Evolutionary conservation across 2,329 filamentous ascomycete species (phyloP).

Genomic region (Fusarium papillatum): DNA sequence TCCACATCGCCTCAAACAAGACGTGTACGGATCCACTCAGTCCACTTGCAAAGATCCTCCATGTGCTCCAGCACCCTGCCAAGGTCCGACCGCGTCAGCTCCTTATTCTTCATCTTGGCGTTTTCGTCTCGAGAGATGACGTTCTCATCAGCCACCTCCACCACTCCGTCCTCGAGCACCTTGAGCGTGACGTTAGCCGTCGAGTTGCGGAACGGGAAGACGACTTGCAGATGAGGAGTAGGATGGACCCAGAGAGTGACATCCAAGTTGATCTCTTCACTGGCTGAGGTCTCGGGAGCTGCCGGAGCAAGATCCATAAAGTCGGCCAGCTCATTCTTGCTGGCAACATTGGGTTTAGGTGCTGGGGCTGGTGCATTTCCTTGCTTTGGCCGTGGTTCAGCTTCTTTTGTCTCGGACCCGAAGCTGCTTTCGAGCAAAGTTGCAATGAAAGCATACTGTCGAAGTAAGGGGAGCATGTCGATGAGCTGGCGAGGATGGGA

Average conservation of each 20-base stretch:
- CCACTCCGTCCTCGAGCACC: constrained; percentile 70
- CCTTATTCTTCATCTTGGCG: constrained; percentile 50
- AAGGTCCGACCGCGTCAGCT: constrained; percentile 57
- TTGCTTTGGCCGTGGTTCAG: constrained; percentile 18
- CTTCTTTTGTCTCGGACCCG: constrained; percentile 50
- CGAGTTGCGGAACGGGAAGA: constrained; percentile 64
- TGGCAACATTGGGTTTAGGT: constrained; percentile 41
- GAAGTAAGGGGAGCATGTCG: constrained; percentile 78
- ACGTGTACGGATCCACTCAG: constrained; percentile 63
- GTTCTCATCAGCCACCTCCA: constrained; percentile 72
- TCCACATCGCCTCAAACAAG: constrained; percentile 36
- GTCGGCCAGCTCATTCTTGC: constrained; percentile 48
- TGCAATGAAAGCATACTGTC: constrained; percentile 82
- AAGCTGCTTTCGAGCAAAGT: constrained; percentile 75
- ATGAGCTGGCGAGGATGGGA: constrained; percentile 83
- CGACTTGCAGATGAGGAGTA: constrained; percentile 62
- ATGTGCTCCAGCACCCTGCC: constrained; percentile 61
- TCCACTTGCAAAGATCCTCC: constrained; percentile 67
- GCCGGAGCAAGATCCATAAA: constrained; percentile 45
- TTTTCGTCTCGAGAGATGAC: constrained; percentile 43
- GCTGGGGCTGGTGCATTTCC: background rate
- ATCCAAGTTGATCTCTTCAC: constrained; percentile 56
- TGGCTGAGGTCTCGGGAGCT: background rate
- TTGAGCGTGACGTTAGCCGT: constrained; percentile 70
- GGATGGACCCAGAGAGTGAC: constrained; percentile 66